Conservation (phyloP, 2,329 filamentous ascomycete species). For the Keithomyces neogunnii region DNA sequence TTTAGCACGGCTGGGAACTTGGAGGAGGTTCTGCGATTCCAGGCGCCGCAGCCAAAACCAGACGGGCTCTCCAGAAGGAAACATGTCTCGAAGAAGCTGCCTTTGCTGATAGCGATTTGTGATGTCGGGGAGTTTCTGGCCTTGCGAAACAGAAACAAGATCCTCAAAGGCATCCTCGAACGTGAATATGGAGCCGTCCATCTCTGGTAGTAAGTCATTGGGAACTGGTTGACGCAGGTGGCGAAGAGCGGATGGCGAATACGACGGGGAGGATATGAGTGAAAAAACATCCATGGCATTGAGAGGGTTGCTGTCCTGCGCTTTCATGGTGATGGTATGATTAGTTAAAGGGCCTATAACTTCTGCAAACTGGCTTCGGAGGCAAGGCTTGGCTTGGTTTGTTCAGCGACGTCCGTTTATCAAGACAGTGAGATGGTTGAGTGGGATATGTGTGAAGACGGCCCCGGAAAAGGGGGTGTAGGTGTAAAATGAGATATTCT, state of each 20-base stretch:
- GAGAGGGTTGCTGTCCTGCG: background rate
- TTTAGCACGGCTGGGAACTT: constrained; percentile 17
- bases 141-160: constrained; percentile 39
- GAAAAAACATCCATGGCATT: constrained; percentile 12
- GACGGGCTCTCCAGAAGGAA: constrained; percentile 30
- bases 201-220: constrained; percentile 29
- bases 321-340: background rate
- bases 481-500: too few relatives aligned
- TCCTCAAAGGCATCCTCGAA: constrained; percentile 53
- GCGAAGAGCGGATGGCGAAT: constrained; percentile 28
- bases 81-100: constrained; percentile 28
- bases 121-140: constrained; percentile 32
- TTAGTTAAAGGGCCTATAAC: background rate
- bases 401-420: background rate
- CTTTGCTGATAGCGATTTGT: constrained; percentile 24
- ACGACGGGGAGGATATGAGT: constrained; percentile 15
- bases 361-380: background rate
- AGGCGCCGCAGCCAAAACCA: constrained; percentile 33
- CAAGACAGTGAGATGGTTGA: background rate
- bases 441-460: background rate
- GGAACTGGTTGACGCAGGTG: constrained; percentile 39
- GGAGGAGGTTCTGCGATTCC: constrained; percentile 28
- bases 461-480: too few relatives aligned
- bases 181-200: constrained; percentile 33
- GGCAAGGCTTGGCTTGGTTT: background rate